A percentile compares a stretch with the other conserved stretches of the same genome.
phyloP scores from a whole-genome alignment of 768 basidiomycete genomes.

The Tubosaeta sp. region DNA sequence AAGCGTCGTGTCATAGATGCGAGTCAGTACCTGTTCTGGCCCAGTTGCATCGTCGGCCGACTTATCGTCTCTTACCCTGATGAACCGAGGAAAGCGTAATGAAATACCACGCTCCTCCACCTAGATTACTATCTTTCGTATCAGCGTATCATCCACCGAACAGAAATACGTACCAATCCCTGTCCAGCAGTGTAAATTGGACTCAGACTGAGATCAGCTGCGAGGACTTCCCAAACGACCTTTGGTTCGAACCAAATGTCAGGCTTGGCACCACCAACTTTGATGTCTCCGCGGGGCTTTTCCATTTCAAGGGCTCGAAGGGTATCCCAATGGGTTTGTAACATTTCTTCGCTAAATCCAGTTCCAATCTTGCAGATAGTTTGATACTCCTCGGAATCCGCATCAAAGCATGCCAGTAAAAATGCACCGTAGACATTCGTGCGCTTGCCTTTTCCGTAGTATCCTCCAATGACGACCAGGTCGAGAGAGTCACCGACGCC shows the following conservation, averaged over 20 bases:
- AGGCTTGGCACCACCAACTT: constrained; percentile 89
- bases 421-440: constrained; percentile 98
- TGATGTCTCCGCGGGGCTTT: constrained; percentile 76
- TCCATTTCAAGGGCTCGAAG: constrained; percentile 73
- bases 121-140: constrained; percentile 34
- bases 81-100: constrained; percentile 92
- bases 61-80: constrained; percentile 92
- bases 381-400: constrained; percentile 90
- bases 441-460: constrained; percentile 96
- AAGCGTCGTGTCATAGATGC: neutral
- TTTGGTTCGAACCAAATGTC: constrained; percentile 98
- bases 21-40: constrained; percentile 72
- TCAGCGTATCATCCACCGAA: constrained; percentile 1
- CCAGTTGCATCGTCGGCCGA: constrained; percentile 87
- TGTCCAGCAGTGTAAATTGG: constrained; percentile 95
- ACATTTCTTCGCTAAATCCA: constrained; percentile 90
- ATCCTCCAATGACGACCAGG: constrained; percentile 95
- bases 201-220: constrained; percentile 94
- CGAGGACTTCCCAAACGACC: constrained; percentile 96
- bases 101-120: constrained; percentile 91
- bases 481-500: constrained; percentile 97
- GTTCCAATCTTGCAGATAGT: constrained; percentile 99
- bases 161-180: constrained; percentile 59
- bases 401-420: constrained; percentile 94
- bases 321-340: constrained; percentile 75